Base-by-base conservation (phyloP, 345 rosid genomes). In the Anacardium occidentale region DNA sequence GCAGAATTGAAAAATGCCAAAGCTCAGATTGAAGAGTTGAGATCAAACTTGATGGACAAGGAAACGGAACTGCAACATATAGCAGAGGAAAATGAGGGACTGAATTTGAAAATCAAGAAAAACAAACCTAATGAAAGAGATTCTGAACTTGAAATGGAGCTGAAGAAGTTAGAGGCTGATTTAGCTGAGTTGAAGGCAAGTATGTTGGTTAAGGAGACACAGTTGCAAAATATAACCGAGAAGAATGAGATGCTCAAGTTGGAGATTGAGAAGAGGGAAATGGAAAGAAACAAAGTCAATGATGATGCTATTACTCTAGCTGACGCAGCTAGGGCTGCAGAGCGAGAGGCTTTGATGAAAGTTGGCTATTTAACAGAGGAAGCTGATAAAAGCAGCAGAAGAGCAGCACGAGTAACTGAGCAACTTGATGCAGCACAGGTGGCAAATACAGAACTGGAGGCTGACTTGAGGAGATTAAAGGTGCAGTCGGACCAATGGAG, bases 401-500 rank as follows among this genome's bases (percentile, higher is more conserved):
- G 86, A 83, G 91, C 86, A 0, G 91, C 81, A 56, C 82, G 82
- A 3, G 85, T 85, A 25, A 81, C 81, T 5, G 89, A 92, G 75
- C 88, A 92, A 81, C 82, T 92, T 25, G 97, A 84, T 45, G 96
- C 96, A 70, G 88, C 87, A 18, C 96, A 90, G 72, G 85, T 81
- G 12, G 84, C 91, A 10, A 89, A 87, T 76, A 76, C 87, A 1
- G 99, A 95, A 70, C 69, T 91, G 84, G 98, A 91, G 83, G 85
- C 86, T 1, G 98, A 95, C 81, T 68, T 95, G 32, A 90, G 99
- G 86, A 91, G 85, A 84, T 76, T 93, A 54, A 95, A 93, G 79
- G 99, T 93, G 69, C 99, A 95, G 75, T 81, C 96, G 47, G 96
- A 95, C 72, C 99, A 93, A 71, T 93, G 99, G 99, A 87, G 98